Conservation (phyloP, 2,329 filamentous ascomycete genomes). For the Exophiala sideris region DNA sequence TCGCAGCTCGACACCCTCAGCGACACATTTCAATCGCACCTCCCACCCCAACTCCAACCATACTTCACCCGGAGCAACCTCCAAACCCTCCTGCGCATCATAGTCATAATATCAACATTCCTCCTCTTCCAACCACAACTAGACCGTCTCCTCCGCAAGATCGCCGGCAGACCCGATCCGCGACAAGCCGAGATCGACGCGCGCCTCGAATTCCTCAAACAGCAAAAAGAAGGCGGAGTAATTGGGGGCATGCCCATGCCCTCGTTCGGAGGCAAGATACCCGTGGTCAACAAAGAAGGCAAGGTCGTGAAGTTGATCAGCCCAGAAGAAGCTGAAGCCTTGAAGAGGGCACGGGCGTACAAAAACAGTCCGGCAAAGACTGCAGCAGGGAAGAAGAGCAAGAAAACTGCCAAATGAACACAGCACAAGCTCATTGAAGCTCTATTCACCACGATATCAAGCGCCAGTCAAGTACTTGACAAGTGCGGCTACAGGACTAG, state of each 20-base stretch:
- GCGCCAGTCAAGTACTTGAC: not conserved
- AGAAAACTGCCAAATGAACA: not conserved
- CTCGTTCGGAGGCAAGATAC: not conserved
- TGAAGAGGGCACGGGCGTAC: not conserved
- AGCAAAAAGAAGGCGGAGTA: not conserved
- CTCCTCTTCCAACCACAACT: constrained; percentile 26
- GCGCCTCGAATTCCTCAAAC: constrained; percentile 10
- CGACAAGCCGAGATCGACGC: constrained; percentile 17
- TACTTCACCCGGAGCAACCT: constrained; percentile 20
- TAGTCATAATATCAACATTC: constrained; percentile 21
- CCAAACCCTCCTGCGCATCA: constrained; percentile 13
- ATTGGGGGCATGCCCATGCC: not conserved
- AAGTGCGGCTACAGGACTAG: constrained; percentile 8
- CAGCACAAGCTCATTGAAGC: not conserved
- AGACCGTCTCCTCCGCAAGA: constrained; percentile 17
- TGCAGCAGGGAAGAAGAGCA: not conserved
- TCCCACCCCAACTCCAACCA: constrained; percentile 5
- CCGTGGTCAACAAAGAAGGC: not conserved
- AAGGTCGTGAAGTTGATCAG: not conserved
- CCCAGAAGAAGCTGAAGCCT: not conserved
- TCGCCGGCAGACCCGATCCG: constrained; percentile 13
- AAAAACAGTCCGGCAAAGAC: not conserved
- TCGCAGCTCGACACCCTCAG: not conserved
- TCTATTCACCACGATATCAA: not conserved
- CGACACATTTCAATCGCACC: not conserved